Conservation (phyloP, 2,329 filamentous ascomycete genomes). For the Cadophora gregata region DNA sequence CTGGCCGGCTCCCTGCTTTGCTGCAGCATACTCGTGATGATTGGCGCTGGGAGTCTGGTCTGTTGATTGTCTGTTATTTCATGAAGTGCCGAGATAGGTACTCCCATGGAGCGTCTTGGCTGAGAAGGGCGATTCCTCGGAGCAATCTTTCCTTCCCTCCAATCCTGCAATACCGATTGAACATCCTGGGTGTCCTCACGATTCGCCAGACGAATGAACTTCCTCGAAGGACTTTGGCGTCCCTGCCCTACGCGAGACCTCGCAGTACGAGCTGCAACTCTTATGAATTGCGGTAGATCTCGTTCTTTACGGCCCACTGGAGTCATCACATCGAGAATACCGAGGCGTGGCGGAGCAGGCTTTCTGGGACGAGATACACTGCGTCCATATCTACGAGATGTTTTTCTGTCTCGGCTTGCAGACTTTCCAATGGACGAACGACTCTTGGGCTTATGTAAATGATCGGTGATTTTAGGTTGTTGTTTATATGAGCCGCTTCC, state of each 20-base stretch:
- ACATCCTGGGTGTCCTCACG: slow-evolving; percentile 66
- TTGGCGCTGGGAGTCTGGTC: slow-evolving; percentile 23
- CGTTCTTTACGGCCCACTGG: slow-evolving; percentile 30
- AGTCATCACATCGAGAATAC: slow-evolving; percentile 65
- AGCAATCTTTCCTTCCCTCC: slow-evolving; percentile 51
- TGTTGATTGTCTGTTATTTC: slow-evolving; percentile 36
- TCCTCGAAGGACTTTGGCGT: slow-evolving; percentile 59
- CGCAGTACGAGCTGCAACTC: slow-evolving; percentile 64
- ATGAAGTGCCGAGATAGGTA: slow-evolving; percentile 26
- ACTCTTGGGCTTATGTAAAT: slow-evolving; percentile 28
- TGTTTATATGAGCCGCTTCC: slow-evolving; percentile 15
- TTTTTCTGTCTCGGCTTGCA: background rate
- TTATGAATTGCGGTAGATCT: slow-evolving; percentile 61
- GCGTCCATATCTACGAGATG: background rate
- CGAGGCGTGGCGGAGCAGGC: slow-evolving; percentile 53
- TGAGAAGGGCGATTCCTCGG: slow-evolving; percentile 24
- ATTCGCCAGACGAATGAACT: slow-evolving; percentile 65
- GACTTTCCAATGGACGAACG: background rate
- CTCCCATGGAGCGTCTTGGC: background rate
- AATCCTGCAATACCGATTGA: slow-evolving; percentile 57
- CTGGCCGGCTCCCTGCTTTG: background rate
- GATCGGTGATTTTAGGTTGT: slow-evolving; percentile 42
- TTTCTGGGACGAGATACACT: slow-evolving; percentile 10
- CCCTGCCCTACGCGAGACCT: slow-evolving; percentile 55
- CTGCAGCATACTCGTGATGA: background rate